A percentile compares a stretch with the other conserved stretches of the same genome.
Conservation (phyloP, 495 filamentous ascomycete species). For the Recurvomyces mirabilis region DNA sequence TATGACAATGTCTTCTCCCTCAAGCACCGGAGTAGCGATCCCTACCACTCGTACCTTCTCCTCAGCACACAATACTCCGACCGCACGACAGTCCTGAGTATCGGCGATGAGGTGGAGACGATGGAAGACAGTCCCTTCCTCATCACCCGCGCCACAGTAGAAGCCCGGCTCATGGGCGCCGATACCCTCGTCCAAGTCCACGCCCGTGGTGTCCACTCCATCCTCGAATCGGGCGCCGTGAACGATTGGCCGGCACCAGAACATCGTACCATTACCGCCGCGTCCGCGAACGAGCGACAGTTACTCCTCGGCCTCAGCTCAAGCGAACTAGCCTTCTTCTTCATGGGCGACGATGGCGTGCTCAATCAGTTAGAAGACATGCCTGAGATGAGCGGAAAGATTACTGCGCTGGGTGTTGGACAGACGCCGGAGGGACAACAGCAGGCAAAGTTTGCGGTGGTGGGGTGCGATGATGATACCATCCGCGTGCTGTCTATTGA, state of each 20-base stretch:
- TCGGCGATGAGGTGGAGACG: slow-evolving; percentile 93
- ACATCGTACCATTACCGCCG: slow-evolving; percentile 91
- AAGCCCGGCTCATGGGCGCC: slow-evolving; percentile 87
- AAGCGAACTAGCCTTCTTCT: slow-evolving; percentile 94
- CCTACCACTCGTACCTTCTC: slow-evolving; percentile 70
- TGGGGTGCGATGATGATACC: slow-evolving; percentile 93
- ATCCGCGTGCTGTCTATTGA: slow-evolving; percentile 85
- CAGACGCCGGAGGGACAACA: slow-evolving; percentile 81
- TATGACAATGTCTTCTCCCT: slow-evolving; percentile 83
- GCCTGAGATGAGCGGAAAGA: slow-evolving; percentile 88
- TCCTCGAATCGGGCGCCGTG: slow-evolving; percentile 63
- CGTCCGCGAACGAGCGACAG: slow-evolving; percentile 84
- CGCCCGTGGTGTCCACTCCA: slow-evolving; percentile 85
- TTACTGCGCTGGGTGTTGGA: slow-evolving; percentile 87
- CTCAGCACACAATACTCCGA: slow-evolving; percentile 50
- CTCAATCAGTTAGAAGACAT: slow-evolving; percentile 93
- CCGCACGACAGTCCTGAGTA: slow-evolving; percentile 74
- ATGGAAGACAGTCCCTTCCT: slow-evolving; percentile 88
- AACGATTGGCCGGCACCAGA: slow-evolving; percentile 93
- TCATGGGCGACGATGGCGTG: slow-evolving; percentile 83
- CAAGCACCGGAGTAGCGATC: slow-evolving; percentile 68
- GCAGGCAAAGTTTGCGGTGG: slow-evolving; percentile 79
- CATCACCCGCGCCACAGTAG: slow-evolving; percentile 72
- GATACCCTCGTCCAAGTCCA: slow-evolving; percentile 91
- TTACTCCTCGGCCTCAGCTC: slow-evolving; percentile 88